phyloP scores from a whole-genome alignment of 192 early-diverging fungal genomes.

The Phycomyces blakesleeanus region DNA sequence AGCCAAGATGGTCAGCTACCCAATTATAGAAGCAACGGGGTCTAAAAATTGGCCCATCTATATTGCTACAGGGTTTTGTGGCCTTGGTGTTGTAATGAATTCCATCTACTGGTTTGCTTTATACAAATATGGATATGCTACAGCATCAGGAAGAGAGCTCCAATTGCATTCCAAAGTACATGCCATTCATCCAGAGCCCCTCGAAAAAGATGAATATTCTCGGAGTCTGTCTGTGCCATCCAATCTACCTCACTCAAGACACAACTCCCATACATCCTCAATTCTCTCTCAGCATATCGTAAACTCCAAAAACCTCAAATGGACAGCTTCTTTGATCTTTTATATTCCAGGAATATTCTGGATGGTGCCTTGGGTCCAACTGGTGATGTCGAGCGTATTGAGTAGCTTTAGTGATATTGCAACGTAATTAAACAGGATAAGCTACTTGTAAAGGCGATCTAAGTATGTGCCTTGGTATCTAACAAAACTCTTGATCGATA shows the following conservation, averaged over 20 bases:
- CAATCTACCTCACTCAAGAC: no score
- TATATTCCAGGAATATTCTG: constrained; percentile 27
- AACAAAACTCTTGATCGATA: not conserved
- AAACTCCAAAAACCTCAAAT: not conserved
- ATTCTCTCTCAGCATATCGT: no score
- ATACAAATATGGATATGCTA: constrained; percentile 18
- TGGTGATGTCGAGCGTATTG: constrained; percentile 29
- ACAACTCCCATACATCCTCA: no score
- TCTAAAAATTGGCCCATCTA: constrained; percentile 37
- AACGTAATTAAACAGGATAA: constrained; percentile 4
- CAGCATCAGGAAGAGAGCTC: constrained; percentile 16
- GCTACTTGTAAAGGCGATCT: not conserved
- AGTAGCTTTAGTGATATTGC: constrained; percentile 32
- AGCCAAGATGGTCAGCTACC: constrained; percentile 61
- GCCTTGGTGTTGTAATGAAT: constrained; percentile 45
- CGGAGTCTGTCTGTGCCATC: no score
- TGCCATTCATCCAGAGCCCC: not conserved
- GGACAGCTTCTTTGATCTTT: constrained; percentile 11
- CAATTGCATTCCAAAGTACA: not conserved
- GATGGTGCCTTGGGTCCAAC: constrained; percentile 28
- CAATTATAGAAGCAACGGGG: constrained; percentile 43
- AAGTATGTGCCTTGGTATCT: not conserved
- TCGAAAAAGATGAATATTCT: no score
- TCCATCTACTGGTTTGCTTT: constrained; percentile 46
- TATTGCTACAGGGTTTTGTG: constrained; percentile 49